Percentiles rank a stretch among this genome's conserved stretches.
Conservation (phyloP, 148 eudicot genomes). For the Chenopodium quinoa region DNA sequence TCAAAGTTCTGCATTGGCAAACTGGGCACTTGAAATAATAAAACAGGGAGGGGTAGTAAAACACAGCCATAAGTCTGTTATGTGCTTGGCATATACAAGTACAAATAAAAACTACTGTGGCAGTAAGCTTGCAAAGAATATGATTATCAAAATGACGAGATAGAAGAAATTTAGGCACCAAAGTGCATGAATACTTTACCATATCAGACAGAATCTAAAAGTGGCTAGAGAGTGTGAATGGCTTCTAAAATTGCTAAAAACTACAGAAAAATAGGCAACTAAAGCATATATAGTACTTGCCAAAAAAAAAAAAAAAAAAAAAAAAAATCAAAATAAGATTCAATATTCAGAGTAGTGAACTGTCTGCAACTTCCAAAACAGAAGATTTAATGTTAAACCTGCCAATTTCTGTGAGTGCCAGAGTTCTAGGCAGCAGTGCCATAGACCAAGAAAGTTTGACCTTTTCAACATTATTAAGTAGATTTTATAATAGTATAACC, state of each 20-base stretch:
- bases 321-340: neutral
- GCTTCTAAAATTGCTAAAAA: neutral
- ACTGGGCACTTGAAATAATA: too few relatives aligned
- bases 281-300: neutral
- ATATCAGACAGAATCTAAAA: too few relatives aligned
- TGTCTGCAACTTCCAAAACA: slow-evolving; percentile 1
- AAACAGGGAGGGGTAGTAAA: too few relatives aligned
- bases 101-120: too few relatives aligned
- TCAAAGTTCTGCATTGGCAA: too few relatives aligned
- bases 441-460: neutral
- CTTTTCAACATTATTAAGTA: neutral
- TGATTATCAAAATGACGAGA: too few relatives aligned
- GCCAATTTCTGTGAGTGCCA: neutral
- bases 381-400: neutral
- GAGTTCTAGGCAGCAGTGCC: neutral
- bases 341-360: neutral
- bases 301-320: neutral
- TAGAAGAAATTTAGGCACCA: neutral
- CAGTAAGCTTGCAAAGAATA: too few relatives aligned
- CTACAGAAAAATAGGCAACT: neutral
- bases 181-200: too few relatives aligned
- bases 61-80: neutral
- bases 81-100: neutral
- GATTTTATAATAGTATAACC: neutral
- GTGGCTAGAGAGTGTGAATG: neutral